Evolutionary conservation across 2,329 filamentous ascomycete genomes (phyloP).

Genomic region (Mycosphaerella sp.): DNA sequence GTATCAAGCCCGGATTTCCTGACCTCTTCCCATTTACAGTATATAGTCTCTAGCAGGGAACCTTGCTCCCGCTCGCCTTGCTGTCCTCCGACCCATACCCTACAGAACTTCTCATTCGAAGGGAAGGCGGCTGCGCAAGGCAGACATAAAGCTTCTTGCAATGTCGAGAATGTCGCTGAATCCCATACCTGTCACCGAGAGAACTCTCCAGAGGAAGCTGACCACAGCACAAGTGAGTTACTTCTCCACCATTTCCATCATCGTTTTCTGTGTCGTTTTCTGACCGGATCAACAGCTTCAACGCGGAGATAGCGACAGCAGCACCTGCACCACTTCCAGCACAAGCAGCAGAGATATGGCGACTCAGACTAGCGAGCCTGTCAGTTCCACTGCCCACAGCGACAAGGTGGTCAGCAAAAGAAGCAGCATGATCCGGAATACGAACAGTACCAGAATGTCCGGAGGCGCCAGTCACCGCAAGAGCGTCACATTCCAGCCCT

Average conservation of each 20-base stretch:
- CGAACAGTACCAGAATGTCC: background rate
- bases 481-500: constrained; percentile 2
- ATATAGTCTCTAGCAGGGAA: background rate
- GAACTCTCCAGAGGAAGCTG: constrained; percentile 1
- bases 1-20: background rate
- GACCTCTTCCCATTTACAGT: background rate
- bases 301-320: constrained; percentile 7
- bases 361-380: constrained; percentile 1
- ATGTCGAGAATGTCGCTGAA: constrained; percentile 4
- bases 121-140: background rate
- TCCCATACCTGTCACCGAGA: constrained; percentile 5
- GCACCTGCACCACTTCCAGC: constrained; percentile 5
- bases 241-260: background rate
- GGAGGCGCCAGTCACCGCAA: constrained; percentile 2
- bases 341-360: constrained; percentile 7
- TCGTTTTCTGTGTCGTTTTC: background rate
- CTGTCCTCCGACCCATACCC: background rate
- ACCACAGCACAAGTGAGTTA: background rate
- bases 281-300: constrained; percentile 24
- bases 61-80: background rate
- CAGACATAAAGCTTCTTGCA: background rate
- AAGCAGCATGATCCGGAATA: background rate
- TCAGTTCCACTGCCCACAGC: background rate
- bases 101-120: background rate
- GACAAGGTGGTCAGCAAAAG: background rate